Conservation (phyloP, 176 grass and related monocot species). For the maize (Zea mays) region Zm-B73-REFERENCE-NAM-5.0 NC_050096.1:279651001-279651500, state of each 20-base stretch:
- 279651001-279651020: conserved; percentile 41
- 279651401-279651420: conserved; percentile 38
- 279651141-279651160: conserved; percentile 36
- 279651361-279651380: conserved; percentile 63
- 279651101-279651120: conserved; percentile 36
- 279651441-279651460: conserved; percentile 27
- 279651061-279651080: background rate
- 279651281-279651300: conserved; percentile 33
- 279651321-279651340: conserved; percentile 65
- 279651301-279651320: conserved; percentile 63
- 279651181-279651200: conserved; percentile 88
- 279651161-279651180: conserved; percentile 58
- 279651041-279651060: conserved; percentile 27
- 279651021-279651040: conserved; percentile 15
- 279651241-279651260: conserved; percentile 84
- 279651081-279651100: conserved; percentile 27
- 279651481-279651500: conserved; percentile 31
- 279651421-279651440: conserved; percentile 59
- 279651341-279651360: conserved; percentile 54
- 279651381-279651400: conserved; percentile 46
- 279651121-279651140: conserved; percentile 42
- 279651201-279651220: conserved; percentile 60
- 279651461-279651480: conserved; percentile 46
- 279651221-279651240: conserved; percentile 58
- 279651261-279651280: conserved; percentile 81